A percentile compares a stretch with the other conserved stretches of the same genome.
These are phyloP conservation scores for Ceratocystis papillata DNA, from an alignment of 2,329 filamentous ascomycete species.

Conservation along the genomic window DNA sequence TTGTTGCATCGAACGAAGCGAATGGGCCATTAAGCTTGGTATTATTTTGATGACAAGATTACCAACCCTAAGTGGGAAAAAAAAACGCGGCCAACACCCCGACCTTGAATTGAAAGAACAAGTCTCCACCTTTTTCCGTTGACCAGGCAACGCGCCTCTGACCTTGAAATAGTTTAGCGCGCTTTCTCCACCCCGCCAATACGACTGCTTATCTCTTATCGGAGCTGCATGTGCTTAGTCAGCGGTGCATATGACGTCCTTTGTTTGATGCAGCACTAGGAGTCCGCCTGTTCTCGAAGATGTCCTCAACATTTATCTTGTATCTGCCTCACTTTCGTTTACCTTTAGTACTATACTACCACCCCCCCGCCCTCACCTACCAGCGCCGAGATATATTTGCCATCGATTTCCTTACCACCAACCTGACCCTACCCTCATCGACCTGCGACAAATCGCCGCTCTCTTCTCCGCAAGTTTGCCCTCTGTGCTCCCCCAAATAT, in stretches of 20 bases:
- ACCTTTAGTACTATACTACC: background rate
- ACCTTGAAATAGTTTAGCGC: background rate
- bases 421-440: background rate
- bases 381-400: no score
- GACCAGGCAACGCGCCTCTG: conserved; percentile 19
- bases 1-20: background rate
- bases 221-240: conserved; percentile 16
- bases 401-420: no score
- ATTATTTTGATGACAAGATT: conserved; percentile 10
- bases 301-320: no score
- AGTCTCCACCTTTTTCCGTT: conserved; percentile 17
- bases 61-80: conserved; percentile 1
- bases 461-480: background rate
- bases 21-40: conserved; percentile 5
- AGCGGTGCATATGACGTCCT: conserved; percentile 22
- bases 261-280: background rate
- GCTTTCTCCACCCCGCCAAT: background rate
- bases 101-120: background rate
- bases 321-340: no score
- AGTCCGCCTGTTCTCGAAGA: background rate
- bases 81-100: background rate
- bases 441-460: background rate
- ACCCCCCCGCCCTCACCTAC: no score
- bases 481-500: background rate
- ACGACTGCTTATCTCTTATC: conserved; percentile 16